These are phyloP conservation scores for Hamigera avellanea DNA, from an alignment of 495 filamentous ascomycete species.

Conservation along the genomic window DNA sequence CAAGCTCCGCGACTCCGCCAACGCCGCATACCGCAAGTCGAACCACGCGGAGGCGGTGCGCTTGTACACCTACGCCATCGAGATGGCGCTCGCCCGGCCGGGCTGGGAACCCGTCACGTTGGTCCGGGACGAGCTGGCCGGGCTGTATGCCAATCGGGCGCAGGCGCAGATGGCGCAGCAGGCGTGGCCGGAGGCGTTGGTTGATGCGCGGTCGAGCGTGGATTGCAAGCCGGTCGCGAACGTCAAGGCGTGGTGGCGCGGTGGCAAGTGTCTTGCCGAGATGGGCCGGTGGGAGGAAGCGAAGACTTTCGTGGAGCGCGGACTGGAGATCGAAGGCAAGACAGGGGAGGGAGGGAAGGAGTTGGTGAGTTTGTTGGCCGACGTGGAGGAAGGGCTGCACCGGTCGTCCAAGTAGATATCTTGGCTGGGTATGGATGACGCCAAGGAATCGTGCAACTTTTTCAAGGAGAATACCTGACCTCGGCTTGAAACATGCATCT, in stretches of 20 bases:
- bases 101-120: slow-evolving; percentile 76
- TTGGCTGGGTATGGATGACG: no score
- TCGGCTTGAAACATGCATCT: no score
- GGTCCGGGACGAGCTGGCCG: slow-evolving; percentile 70
- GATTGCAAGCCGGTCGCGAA: slow-evolving; percentile 80
- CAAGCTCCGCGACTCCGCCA: slow-evolving; percentile 85
- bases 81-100: slow-evolving; percentile 76
- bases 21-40: slow-evolving; percentile 67
- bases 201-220: slow-evolving; percentile 81
- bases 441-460: no score
- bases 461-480: no score
- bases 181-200: slow-evolving; percentile 68
- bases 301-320: slow-evolving; percentile 55
- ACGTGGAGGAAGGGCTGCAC: slow-evolving; percentile 45
- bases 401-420: no score
- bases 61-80: slow-evolving; percentile 70
- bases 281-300: slow-evolving; percentile 86
- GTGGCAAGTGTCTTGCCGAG: slow-evolving; percentile 73
- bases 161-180: slow-evolving; percentile 76
- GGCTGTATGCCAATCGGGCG: slow-evolving; percentile 74
- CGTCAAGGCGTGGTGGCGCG: slow-evolving; percentile 87
- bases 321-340: slow-evolving; percentile 73
- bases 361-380: slow-evolving; percentile 53
- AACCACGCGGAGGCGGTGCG: slow-evolving; percentile 63
- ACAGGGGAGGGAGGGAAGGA: slow-evolving; percentile 48